Base-by-base conservation (phyloP, 179 eudicot genomes). In the Camellia oleifera region DNA sequence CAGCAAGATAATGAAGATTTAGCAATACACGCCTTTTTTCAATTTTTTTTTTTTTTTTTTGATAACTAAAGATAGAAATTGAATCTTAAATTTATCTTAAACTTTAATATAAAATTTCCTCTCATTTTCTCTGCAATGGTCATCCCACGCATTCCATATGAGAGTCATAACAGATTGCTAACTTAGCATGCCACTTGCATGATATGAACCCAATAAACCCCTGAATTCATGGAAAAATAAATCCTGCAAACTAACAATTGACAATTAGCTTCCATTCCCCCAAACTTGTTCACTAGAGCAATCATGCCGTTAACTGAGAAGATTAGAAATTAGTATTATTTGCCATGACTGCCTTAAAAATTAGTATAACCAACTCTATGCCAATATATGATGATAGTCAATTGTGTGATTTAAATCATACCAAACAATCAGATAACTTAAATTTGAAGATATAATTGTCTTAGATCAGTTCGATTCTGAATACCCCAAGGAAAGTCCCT, bases 1-100 rank as follows among this genome's bases (percentile, higher is more conserved):
- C 68, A 2, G 56, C 18, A 69, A 78, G 56, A 71, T 69, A 53
- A 12, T 12, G 54, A 78, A 69, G 65, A 54, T 32, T 68, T 70
- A 78, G 62, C 62, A 50, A 40, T 8, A 4, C 8, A 65, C 7
- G 32, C 6, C 63, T 67, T 78, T 42, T 23, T 53, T 40, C 20
- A 23, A 20, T 20, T 20, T 20, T 26, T 11, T 13, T 32, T 32
- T n/a, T 32, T 1, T 32, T 32, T 32, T 32, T 32, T 32, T 32
- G 40, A 32, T 32, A 32, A 32, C 40, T 32, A 32, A 32, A 32
- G 40, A 32, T 32, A 1, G 40, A 32, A 32, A 32, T 32, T 32
- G 40, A 32, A 32, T 32, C 40, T 32, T 32, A 32, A 32, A 32
- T 32, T 32, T 14, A 48, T 26, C 54, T 46, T 32, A 64, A 48